Base-by-base conservation (phyloP, 2,329 filamentous ascomycete species). In the Sporothrix sp. region DNA sequence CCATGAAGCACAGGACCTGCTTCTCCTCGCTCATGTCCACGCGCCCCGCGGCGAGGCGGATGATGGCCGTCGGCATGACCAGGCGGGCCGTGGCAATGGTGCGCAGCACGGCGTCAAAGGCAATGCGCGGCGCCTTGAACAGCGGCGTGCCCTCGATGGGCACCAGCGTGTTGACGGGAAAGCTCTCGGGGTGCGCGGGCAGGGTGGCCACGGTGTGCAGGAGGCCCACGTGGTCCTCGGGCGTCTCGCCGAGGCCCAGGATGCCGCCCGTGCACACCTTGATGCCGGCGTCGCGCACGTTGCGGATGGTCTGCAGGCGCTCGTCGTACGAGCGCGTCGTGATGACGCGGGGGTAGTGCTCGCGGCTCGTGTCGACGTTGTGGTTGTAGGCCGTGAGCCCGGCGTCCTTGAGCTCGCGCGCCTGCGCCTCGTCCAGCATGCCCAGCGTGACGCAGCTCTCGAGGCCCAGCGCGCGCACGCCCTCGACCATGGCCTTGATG, bases 321-420 rank as follows among this genome's bases (percentile, higher is more conserved):
- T 95, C 89, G 61, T 95, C 89, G 67, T 95, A 95, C 7, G 79
- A 82, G 33, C 89, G 75, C 0, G 89, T 95, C 1, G 87, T 85
- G 66, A 95, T 95, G 60, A 95, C 77, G 35, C 75, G 82, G 0
- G 89, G 87, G 63, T 95, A 95, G 66, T 88, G 88, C 69, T 95
- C 89, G 58, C 89, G 78, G 51, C 83, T 88, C 1, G 89, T 95
- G 68, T 95, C 89, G 57, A 95, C 76, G 64, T 95, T 95, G 74
- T 95, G 89, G 69, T 95, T 95, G 68, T 95, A 95, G 0, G 89
- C 89, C 14, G 89, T 95, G 60, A 95, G 68, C 0, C 89, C 89
- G 0, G 88, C 89, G 2, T 81, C 80, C 63, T 88, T 89, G 57
- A 95, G 76, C 69, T 93, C 85, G 61, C 78, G 78, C 25, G 89